phyloP scores from a whole-genome alignment of 2,329 filamentous ascomycete genomes.

The Aspergillus brasiliensis region DNA sequence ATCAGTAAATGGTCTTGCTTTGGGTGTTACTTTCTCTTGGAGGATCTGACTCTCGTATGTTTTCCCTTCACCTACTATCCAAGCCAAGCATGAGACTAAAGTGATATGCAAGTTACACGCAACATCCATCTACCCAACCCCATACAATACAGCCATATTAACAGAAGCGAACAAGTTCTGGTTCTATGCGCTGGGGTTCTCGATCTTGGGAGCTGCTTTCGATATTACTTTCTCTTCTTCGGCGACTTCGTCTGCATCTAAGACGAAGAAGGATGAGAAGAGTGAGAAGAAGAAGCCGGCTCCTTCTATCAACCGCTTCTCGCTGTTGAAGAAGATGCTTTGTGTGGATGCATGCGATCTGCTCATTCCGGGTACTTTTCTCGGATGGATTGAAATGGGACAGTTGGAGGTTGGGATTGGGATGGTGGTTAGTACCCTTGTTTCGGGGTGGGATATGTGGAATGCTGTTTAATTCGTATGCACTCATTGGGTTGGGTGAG shows the following conservation, averaged over 20 bases:
- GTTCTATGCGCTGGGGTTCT: conserved; percentile 64
- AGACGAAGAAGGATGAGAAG: conserved; percentile 25
- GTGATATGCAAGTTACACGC: conserved; percentile 39
- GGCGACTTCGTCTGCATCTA: conserved; percentile 23
- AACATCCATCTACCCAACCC: conserved; percentile 51
- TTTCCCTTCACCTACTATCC: not conserved
- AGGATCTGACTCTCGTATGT: conserved; percentile 65
- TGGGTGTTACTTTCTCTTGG: conserved; percentile 68
- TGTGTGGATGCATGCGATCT: conserved; percentile 62
- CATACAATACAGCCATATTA: conserved; percentile 52
- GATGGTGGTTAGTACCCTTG: conserved; percentile 63
- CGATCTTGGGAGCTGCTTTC: conserved; percentile 42
- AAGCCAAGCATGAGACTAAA: no score
- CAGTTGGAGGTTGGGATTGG: conserved; percentile 57
- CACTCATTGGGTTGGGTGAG: no score
- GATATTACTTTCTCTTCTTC: conserved; percentile 20
- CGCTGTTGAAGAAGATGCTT: conserved; percentile 52
- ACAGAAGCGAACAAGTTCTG: conserved; percentile 69
- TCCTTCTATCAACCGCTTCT: not conserved
- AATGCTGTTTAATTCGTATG: conserved; percentile 21
- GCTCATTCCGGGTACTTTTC: conserved; percentile 59
- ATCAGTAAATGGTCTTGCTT: conserved; percentile 61
- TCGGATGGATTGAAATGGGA: conserved; percentile 62
- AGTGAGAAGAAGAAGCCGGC: conserved; percentile 25
- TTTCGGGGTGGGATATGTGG: conserved; percentile 66